Evolutionary conservation across 208 protist species (phyloP), one percentile per base, ranked within the genome.

Genomic region (Leishmania major): DNA sequence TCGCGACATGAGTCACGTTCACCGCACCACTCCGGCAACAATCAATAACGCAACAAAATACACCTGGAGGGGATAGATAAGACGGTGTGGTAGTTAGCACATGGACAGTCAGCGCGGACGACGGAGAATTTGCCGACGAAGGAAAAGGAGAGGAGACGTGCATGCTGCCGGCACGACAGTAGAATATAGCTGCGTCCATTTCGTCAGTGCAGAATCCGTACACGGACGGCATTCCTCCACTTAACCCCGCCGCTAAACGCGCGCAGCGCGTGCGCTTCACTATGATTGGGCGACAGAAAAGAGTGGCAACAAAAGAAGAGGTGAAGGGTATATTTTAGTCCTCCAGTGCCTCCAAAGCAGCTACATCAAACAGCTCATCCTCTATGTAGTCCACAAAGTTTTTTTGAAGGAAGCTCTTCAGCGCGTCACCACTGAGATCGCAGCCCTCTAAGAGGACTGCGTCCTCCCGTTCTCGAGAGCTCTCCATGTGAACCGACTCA

Each of bases 331-430:
- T 43, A 55, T 15, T 3, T 67, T 40, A 78, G 37, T n/a, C 35
- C n/a, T 77, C 66, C 6, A 85, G 49, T 59, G 45, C 43, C 35
- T 85, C 84, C 64, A 89, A 71, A 28, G 85, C 77, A 8, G 60
- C 80, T 31, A 87, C 40, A 70, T 91, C 83, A 60, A 88, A 76
- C n/a, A 93, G 28, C 35, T 89, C 87, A 11, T 93, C 77, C 76
- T 95, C 89, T 67, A 91, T 79, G 74, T 89, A 96, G 64, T 97
- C 94, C n/a, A 90, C 81, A 84, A 97, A 97, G 60, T 97, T 93
- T 31, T 87, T 86, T 75, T 94, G 84, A 57, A 97, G 77, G 85
- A 96, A 97, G 28, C 85, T 85, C 78, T 89, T 92, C 1, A 97
- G 88, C 3, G 87, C 81, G 40, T 89, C 81, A 51, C 94, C 82